These are phyloP conservation scores for Phaeophleospora eucalypticola DNA, from an alignment of 2,329 filamentous ascomycete species.

Conservation along the genomic window DNA sequence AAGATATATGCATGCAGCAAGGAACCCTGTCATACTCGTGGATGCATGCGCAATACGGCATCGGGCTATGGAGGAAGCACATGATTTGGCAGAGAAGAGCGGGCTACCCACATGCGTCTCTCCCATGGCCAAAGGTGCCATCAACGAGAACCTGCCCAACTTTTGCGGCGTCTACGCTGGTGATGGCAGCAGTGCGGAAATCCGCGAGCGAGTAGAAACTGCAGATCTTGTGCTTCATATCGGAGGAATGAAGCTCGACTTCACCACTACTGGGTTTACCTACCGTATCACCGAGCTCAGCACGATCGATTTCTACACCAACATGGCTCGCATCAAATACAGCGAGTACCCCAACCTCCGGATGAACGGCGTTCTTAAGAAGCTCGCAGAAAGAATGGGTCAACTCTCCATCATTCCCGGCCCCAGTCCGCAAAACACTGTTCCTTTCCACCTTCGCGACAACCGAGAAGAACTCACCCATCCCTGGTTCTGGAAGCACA, in stretches of 20 bases:
- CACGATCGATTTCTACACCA: constrained; percentile 34
- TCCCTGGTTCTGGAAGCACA: constrained; percentile 39
- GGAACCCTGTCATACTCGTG: constrained; percentile 48
- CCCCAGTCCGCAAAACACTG: constrained; percentile 1
- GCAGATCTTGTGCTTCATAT: constrained; percentile 6
- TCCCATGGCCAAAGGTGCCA: constrained; percentile 48
- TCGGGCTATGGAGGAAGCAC: constrained; percentile 40
- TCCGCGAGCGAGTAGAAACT: constrained; percentile 1
- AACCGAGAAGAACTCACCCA: constrained; percentile 40
- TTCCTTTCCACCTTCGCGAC: constrained; percentile 27
- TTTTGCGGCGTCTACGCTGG: constrained; percentile 49
- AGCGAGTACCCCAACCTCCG: constrained; percentile 33
- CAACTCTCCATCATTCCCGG: constrained; percentile 44
- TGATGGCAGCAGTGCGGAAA: constrained; percentile 16
- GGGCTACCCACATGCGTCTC: constrained; percentile 48
- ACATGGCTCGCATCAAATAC: constrained; percentile 29
- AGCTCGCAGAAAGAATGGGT: constrained; percentile 29
- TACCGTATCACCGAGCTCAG: constrained; percentile 34
- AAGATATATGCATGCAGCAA: constrained; percentile 41
- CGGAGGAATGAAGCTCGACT: constrained; percentile 4
- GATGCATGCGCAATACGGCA: constrained; percentile 46
- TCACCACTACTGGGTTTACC: constrained; percentile 31
- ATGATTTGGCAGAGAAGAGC: constrained; percentile 42
- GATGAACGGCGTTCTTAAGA: constrained; percentile 5
- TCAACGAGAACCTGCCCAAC: constrained; percentile 47